Evolutionary conservation across 2,329 filamentous ascomycete species (phyloP).

Genomic region (Aspergillus bombycis): DNA sequence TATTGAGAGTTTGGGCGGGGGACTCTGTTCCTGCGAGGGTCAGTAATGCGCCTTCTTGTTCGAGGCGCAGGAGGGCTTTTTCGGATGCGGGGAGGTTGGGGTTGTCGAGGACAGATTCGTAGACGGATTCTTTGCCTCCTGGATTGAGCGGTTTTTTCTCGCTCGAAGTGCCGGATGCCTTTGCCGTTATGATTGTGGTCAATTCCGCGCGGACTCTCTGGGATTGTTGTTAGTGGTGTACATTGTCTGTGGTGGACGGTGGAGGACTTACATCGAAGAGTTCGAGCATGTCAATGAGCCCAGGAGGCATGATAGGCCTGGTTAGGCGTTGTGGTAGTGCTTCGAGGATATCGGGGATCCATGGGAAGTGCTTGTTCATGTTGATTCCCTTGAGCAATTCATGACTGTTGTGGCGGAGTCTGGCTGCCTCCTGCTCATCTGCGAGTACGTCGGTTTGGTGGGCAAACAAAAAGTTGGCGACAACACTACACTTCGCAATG

Average conservation of each 20-base stretch:
- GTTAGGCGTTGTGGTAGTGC: neutral
- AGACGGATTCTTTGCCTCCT: constrained; percentile 27
- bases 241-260: neutral
- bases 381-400: constrained; percentile 33
- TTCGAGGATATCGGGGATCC: constrained; percentile 29
- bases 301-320: neutral
- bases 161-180: neutral
- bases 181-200: constrained; percentile 14
- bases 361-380: constrained; percentile 36
- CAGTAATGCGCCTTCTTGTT: constrained; percentile 34
- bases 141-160: constrained; percentile 1
- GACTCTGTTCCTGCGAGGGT: constrained; percentile 33
- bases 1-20: constrained; percentile 28
- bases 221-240: neutral
- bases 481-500: constrained; percentile 22
- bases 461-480: constrained; percentile 34
- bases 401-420: constrained; percentile 31
- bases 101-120: constrained; percentile 29
- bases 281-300: neutral
- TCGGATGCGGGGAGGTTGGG: constrained; percentile 29
- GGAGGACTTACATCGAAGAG: neutral
- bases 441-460: constrained; percentile 27
- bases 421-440: constrained; percentile 27
- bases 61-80: constrained; percentile 31
- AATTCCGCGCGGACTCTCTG: constrained; percentile 13